Evolutionary conservation across 306 rosid species (phyloP), one percentile per base, ranked within the genome.

Genomic region (Macrotyloma uniflorum): DNA sequence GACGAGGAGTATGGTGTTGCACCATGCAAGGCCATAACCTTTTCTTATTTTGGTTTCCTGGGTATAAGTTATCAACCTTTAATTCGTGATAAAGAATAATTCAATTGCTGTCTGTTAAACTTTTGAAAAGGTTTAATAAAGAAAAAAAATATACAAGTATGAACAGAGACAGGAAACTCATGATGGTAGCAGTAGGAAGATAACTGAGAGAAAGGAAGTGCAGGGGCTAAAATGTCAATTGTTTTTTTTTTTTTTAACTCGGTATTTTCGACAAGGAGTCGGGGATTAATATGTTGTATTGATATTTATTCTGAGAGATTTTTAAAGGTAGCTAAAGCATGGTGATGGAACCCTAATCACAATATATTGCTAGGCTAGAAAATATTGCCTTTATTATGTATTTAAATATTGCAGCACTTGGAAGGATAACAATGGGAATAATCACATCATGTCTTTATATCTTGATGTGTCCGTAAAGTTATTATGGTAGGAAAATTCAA

Each of bases 401-500:
- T 36, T 51, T 19, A 67, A 26, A 57, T 22, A 23, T 4, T 23
- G 51, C 54, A 18, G 32, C 61, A 40, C 50, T 19, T 38, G 62
- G 15, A 76, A 47, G 32, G 30, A 76, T 33, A 26, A 2, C 1
- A 38, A 50, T 59, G 40, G 42, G 75, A 73, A 65, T 28, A 30
- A 64, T 73, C 75, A 80, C 75, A 68, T 80, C 33, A 42, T 45
- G 54, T 32, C 24, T 40, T 5, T 30, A 13, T 43, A 5, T 61
- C 62, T 49, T 63, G 43, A 28, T 19, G 9, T 73, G 61, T 43
- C 42, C 70, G 67, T 59, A 72, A 76, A 70, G 53, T 59, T 67
- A 68, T 72, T 77, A 49, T 79, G 77, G 68, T 81, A 19, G 78
- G 73, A 38, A 72, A 67, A 59, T 74, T 58, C 59, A 4, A 50